Evolutionary conservation across 352 stramenopile species (phyloP).

Genomic region (Pythium rishiriense): DNA sequence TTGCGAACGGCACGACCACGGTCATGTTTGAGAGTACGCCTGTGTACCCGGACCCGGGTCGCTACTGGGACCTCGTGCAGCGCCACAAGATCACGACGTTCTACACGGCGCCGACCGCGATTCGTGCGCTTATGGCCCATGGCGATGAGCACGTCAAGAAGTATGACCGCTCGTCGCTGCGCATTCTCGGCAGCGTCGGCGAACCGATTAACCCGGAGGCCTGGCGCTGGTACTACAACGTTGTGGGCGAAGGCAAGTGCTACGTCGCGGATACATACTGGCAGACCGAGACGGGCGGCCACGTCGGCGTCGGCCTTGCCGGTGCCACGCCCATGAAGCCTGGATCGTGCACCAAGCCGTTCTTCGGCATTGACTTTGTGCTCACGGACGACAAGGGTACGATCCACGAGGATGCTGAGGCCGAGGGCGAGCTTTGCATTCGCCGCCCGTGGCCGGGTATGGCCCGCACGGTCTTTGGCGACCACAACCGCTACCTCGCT

Average conservation of each 20-base stretch:
- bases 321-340: constrained; percentile 87
- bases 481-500: constrained; percentile 94
- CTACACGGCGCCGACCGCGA: constrained; percentile 94
- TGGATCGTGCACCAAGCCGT: constrained; percentile 91
- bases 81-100: constrained; percentile 97
- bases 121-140: constrained; percentile 97
- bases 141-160: constrained; percentile 91
- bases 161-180: constrained; percentile 94
- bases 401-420: constrained; percentile 80
- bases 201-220: constrained; percentile 97
- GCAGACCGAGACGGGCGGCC: constrained; percentile 95
- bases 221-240: constrained; percentile 95
- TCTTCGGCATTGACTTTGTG: constrained; percentile 92
- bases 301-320: constrained; percentile 91
- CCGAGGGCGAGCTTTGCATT: constrained; percentile 96
- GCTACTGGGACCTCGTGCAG: constrained; percentile 98
- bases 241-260: constrained; percentile 84
- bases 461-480: constrained; percentile 93
- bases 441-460: constrained; percentile 95
- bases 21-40: constrained; percentile 99
- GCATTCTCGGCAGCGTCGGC: constrained; percentile 96
- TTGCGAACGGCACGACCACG: constrained; percentile 96
- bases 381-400: constrained; percentile 85
- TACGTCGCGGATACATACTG: constrained; percentile 96
- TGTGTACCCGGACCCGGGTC: constrained; percentile 93